Evolutionary conservation across 108 stramenopile species (phyloP), one percentile per base, ranked within the genome.

Genomic region (Epithemia pelagica): DNA sequence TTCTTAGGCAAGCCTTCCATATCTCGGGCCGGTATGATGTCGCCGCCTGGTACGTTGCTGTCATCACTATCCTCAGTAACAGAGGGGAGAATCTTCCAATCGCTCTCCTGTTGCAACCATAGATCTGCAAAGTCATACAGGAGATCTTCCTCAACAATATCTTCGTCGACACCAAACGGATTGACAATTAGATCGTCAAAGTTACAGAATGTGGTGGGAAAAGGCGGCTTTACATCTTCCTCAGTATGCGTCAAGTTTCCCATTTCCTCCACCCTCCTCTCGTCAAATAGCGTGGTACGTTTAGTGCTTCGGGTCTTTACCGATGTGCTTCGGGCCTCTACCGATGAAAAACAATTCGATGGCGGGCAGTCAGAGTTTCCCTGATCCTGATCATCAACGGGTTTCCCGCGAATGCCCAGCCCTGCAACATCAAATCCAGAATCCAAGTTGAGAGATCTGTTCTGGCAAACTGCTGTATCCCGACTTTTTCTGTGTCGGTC

Each of bases 51-150:
- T n/a, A n/a, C n/a, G n/a, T n/a, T n/a, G n/a, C n/a, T n/a, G 15
- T 46, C 37, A 46, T 46, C 10, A n/a, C 56, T 58, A 27, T 58
- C 56, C 56, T 58, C 56, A 7, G 56, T 58, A n/a, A 58, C 56
- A 7, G 25, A 26, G 18, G 56, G 56, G 15, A 58, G 21, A 23
- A 58, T 26, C 7, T 27, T 21, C 21, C 7, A 27, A 7, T 58
- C 56, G 5, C 37, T 15, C 15, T 46, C 37, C 15, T 5, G 37
- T 10, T 15, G 37, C 37, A 46, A 15, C 37, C 37, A 46, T 15
- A 46, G 37, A 15, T 46, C 37, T 46, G 37, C 37, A 15, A 46
- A 46, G 37, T 46, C 37, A 10, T 46, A 15, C 37, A 46, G 15
- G 37, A 46, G 37, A 46, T 46, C 37, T 46, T 46, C 37, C 5